Conservation (phyloP, 2,329 filamentous ascomycete genomes). For the Achaetomium macrosporum region DNA sequence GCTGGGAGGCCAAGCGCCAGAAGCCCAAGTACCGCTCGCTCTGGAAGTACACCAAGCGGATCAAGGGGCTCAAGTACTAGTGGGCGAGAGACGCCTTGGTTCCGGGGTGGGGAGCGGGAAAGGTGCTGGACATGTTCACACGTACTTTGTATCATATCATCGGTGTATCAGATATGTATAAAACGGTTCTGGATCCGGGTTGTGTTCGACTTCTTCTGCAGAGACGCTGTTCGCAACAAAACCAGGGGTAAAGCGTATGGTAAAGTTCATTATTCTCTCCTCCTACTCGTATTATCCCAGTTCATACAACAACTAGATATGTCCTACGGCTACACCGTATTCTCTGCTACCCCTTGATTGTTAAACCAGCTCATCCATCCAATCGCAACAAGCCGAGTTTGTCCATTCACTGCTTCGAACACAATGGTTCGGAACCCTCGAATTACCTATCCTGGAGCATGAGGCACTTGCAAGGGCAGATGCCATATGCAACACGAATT, state of each 20-base stretch:
- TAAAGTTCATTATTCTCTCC: not conserved
- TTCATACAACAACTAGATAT: conserved; percentile 13
- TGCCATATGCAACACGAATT: too few relatives aligned
- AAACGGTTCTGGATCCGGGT: not conserved
- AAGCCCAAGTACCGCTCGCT: conserved; percentile 59
- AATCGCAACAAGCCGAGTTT: too few relatives aligned
- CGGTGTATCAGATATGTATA: conserved; percentile 19
- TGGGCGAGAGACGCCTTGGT: not conserved
- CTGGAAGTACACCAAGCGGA: conserved; percentile 60
- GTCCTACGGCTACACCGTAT: not conserved
- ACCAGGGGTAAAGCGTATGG: not conserved
- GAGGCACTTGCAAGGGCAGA: too few relatives aligned
- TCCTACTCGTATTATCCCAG: conserved; percentile 7
- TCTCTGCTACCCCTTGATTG: not conserved
- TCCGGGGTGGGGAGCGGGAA: not conserved
- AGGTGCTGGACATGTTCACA: not conserved
- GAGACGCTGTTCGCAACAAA: not conserved
- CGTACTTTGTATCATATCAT: conserved; percentile 19
- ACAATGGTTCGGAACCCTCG: too few relatives aligned
- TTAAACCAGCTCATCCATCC: not conserved
- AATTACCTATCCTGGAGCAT: too few relatives aligned
- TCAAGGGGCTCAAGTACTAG: conserved; percentile 30
- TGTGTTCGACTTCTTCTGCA: not conserved
- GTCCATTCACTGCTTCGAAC: too few relatives aligned
- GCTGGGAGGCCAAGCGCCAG: conserved; percentile 62